Conservation (phyloP, 78 protist genomes). For the Monosiga brevicollis region DNA sequence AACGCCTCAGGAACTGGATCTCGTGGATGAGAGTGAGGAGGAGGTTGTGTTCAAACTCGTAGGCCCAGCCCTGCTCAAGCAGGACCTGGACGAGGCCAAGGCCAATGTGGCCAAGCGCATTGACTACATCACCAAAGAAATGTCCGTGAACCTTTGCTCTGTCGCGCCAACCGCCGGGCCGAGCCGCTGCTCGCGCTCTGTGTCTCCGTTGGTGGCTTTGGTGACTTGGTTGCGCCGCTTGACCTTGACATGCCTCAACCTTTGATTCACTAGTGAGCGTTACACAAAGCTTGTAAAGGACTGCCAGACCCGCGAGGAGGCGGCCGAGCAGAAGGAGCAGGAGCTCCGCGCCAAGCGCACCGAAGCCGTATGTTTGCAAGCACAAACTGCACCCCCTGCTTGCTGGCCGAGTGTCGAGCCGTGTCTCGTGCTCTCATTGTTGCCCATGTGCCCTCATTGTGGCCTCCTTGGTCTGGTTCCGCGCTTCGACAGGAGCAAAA, state of each 20-base stretch:
- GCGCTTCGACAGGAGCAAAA: neutral
- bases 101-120: neutral
- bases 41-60: neutral
- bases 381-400: no score
- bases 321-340: neutral
- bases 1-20: neutral
- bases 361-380: no score
- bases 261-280: neutral
- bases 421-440: neutral
- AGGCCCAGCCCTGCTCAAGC: conserved; percentile 2
- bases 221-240: no score
- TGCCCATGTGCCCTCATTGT: neutral
- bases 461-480: neutral
- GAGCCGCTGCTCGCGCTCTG: no score
- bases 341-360: neutral
- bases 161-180: no score
- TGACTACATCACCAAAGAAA: neutral
- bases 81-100: neutral
- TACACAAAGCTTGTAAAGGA: neutral
- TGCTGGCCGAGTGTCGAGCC: no score
- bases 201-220: no score
- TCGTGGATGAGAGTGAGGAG: neutral
- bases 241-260: neutral
- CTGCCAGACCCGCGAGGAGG: neutral
- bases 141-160: neutral